Evolutionary conservation across 768 basidiomycete species (phyloP), one percentile per base, ranked within the genome.

Genomic region (Pleurotus sapidus): DNA sequence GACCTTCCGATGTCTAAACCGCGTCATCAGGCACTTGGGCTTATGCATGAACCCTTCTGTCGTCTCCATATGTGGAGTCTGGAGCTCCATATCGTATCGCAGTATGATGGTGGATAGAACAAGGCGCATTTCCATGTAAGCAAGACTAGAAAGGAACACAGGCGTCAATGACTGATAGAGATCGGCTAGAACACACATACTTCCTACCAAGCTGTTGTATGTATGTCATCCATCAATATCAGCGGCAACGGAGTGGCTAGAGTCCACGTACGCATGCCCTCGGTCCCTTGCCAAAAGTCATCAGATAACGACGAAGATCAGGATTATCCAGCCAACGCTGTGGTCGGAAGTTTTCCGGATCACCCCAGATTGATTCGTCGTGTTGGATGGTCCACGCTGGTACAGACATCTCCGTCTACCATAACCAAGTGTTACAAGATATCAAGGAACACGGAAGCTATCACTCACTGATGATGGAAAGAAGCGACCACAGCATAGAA

Each of bases 341-440:
- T 0, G 72, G 72, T 24, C 72, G 58, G 59, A 72, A 74, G 15
- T 49, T 61, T 20, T 65, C 57, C 2, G 68, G 64, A 57, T 74
- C 66, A 11, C 70, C 70, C 72, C 73, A 73, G 18, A 71, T 61
- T 5, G 53, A 49, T 4, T 62, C 45, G 20, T 50, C 65, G 38
- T 68, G 72, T 24, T 72, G 67, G 14, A 73, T 64, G 0, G 71
- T 71, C 62, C 67, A 73, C 4, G 69, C 67, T 0, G 73, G 72
- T 5, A 68, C 71, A 18, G 69, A 70, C 27, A 74, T 61, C 34
- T 70, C 68, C 11, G 66, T 69, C 69, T 69, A 34, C n/a, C 25
- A 34, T 24, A 51, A 20, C 42, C 37, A 24, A 3, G n/a, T 34
- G 30, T 34, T 34, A 34, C n/a, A 34, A 34, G 30, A 34, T 34